Evolutionary conservation across 768 basidiomycete genomes (phyloP), one percentile per base, ranked within the genome.

Genomic region (Tricholoma saponaceum): DNA sequence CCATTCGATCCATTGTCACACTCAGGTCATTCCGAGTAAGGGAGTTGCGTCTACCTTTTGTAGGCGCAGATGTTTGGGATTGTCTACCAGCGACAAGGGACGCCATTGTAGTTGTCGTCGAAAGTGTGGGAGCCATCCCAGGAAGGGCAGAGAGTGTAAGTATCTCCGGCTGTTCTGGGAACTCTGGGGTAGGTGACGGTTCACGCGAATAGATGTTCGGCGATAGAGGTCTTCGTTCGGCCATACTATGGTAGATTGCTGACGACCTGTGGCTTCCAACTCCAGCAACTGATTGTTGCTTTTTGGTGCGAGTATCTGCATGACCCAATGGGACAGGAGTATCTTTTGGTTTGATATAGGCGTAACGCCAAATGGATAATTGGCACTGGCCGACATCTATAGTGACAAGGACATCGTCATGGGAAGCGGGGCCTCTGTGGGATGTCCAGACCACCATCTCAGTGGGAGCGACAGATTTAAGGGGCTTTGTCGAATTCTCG

Each of bases 331-430:
- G 76, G 16, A 76, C 66, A 3, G 81, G 83, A 1, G 76, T 73
- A 58, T 82, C 81, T 64, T 81, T 83, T 9, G 83, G 84, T 60
- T 82, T 83, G 58, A 86, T 69, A 62, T 86, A 87, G 0, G 77
- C 79, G 66, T 91, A 91, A 25, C 87, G 80, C 90, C 90, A 92
- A 39, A 91, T 69, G 1, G 86, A 81, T 2, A 91, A 62, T 47
- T 75, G 76, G 10, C 71, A 74, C 52, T 74, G 80, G 52, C 82
- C 81, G 6, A 75, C 67, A 58, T 89, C 77, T 23, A 87, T 72
- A 1, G 89, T 89, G 30, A 89, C 78, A 7, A 85, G 59, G 4
- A 88, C 66, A 32, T 84, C 74, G 58, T 80, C 72, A 14, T 73
- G 68, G 47, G 76, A 67, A 33, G 75, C 72, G 20, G 74, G 71